Evolutionary conservation across 441 rosid genomes (phyloP).

Genomic region (Euphorbia celastroides): DNA sequence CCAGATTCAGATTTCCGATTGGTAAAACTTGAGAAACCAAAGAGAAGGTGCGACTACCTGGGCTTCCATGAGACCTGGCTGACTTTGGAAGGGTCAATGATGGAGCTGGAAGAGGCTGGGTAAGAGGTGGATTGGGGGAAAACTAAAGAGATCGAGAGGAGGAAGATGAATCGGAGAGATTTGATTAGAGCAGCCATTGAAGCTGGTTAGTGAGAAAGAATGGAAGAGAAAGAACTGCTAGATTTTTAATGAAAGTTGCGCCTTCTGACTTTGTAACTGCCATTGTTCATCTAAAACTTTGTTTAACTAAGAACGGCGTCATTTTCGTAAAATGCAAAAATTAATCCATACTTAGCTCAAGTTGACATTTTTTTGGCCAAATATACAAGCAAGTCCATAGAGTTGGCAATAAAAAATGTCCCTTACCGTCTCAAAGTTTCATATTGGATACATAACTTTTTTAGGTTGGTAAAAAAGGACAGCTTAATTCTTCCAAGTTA

Average conservation of each 20-base stretch:
- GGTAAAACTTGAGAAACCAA: background rate
- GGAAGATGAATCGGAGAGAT: slow-evolving; percentile 27
- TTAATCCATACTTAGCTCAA: too few species aligned
- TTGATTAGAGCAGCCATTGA: slow-evolving; percentile 19
- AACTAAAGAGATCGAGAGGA: slow-evolving; percentile 33
- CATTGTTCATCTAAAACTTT: background rate
- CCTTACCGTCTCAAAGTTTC: too few species aligned
- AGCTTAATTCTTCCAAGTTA: too few species aligned
- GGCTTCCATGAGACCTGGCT: slow-evolving; percentile 88
- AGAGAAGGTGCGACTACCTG: slow-evolving; percentile 42
- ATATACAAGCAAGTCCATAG: too few species aligned
- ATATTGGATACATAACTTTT: too few species aligned
- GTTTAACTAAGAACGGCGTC: too few species aligned
- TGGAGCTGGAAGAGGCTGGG: slow-evolving; percentile 42
- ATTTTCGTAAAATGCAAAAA: too few species aligned
- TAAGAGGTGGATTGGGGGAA: slow-evolving; percentile 26
- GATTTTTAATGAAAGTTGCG: background rate
- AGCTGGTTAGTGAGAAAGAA: slow-evolving; percentile 4
- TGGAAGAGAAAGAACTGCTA: background rate
- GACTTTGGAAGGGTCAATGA: slow-evolving; percentile 81
- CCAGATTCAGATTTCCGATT: background rate
- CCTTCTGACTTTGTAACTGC: background rate
- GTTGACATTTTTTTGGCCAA: too few species aligned
- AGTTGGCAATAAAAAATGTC: too few species aligned
- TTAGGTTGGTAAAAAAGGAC: too few species aligned